Evolutionary conservation across 78 protist species (phyloP).

Genomic region (Dictyostelium intermedium): DNA sequence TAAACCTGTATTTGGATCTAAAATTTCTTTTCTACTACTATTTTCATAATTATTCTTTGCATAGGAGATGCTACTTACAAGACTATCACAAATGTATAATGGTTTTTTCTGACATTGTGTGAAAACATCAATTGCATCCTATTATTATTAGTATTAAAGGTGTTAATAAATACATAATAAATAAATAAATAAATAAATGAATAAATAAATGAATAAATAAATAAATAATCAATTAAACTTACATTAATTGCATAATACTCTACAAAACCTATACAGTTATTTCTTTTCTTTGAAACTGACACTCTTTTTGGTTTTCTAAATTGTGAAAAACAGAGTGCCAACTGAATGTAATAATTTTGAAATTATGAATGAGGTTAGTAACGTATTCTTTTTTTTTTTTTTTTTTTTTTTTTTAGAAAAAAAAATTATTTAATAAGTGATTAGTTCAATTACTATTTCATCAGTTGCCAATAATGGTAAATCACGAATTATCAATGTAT

Average conservation of each 20-base stretch:
- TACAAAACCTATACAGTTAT: slow-evolving; percentile 32
- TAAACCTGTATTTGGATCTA: slow-evolving; percentile 16
- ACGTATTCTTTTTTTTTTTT: too few species aligned
- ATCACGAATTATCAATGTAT: slow-evolving; percentile 15
- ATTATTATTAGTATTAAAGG: neutral
- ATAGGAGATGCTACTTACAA: neutral
- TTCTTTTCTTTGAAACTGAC: slow-evolving; percentile 8
- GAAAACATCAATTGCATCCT: slow-evolving; percentile 15
- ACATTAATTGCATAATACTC: slow-evolving; percentile 31
- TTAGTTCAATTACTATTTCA: slow-evolving; percentile 21
- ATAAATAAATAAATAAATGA: too few species aligned
- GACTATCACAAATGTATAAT: neutral
- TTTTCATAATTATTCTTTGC: neutral
- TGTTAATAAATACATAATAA: too few species aligned
- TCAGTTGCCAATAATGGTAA: slow-evolving; percentile 8
- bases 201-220: too few species aligned
- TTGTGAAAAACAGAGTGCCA: neutral
- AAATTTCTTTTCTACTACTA: neutral
- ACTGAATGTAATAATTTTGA: neutral
- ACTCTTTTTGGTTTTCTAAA: neutral
- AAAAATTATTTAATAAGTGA: neutral
- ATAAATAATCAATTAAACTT: neutral
- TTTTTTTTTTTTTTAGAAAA: neutral
- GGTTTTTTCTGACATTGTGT: neutral
- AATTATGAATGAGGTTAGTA: neutral